Evolutionary conservation across 2,329 filamentous ascomycete species (phyloP).

Genomic region (Exophiala lecanii-corni): DNA sequence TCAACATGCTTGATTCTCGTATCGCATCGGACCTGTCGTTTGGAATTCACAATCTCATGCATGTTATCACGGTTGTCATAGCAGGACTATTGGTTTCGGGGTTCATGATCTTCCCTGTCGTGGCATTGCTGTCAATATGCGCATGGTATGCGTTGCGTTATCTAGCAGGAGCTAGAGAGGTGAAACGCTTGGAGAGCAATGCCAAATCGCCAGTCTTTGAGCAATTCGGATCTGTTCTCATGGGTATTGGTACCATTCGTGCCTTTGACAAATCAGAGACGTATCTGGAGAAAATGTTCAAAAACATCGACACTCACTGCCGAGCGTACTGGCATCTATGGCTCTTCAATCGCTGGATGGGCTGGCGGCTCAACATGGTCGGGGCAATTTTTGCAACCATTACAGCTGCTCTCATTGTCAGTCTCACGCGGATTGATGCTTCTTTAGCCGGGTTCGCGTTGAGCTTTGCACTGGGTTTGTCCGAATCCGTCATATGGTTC

Average conservation of each 20-base stretch:
- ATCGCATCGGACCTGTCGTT: constrained; percentile 61
- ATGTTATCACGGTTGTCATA: constrained; percentile 61
- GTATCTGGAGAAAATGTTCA: constrained; percentile 67
- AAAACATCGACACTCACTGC: constrained; percentile 63
- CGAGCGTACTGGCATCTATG: constrained; percentile 63
- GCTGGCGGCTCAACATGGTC: constrained; percentile 65
- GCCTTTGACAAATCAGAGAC: constrained; percentile 65
- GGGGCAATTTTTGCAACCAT: constrained; percentile 64
- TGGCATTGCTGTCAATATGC: constrained; percentile 54
- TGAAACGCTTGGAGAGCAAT: constrained; percentile 72
- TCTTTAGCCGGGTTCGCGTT: constrained; percentile 71
- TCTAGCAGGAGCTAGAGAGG: constrained; percentile 65
- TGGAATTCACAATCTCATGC: constrained; percentile 56
- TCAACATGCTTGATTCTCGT: constrained; percentile 66
- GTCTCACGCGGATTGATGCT: constrained; percentile 59
- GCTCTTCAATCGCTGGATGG: constrained; percentile 74
- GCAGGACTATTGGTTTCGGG: constrained; percentile 65
- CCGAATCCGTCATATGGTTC: constrained; percentile 58
- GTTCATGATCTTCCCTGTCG: constrained; percentile 59
- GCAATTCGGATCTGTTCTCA: constrained; percentile 68
- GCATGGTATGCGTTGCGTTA: constrained; percentile 58
- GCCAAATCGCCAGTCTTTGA: constrained; percentile 77
- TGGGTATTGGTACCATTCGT: constrained; percentile 69
- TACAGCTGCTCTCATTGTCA: constrained; percentile 61
- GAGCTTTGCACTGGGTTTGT: constrained; percentile 68